Conservation (phyloP, 192 early-diverging fungal species). For the Entomortierella parvispora region DNA sequence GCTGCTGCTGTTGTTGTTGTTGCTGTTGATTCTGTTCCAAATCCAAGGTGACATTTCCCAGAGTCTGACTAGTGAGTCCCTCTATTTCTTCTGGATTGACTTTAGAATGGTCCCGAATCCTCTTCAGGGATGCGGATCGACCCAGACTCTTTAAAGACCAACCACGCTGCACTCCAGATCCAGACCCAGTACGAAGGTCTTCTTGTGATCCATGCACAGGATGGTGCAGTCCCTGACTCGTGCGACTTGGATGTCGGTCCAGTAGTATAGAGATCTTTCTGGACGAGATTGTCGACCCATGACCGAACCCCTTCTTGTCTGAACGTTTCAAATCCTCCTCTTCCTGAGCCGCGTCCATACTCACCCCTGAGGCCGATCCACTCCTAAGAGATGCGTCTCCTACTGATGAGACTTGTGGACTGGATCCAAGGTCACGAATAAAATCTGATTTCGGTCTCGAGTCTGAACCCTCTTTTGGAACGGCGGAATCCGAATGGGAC, state of each 20-base stretch:
- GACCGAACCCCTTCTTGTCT: too few relatives aligned
- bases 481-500: background rate
- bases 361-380: background rate
- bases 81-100: conserved; percentile 23
- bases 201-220: too few relatives aligned
- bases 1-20: background rate
- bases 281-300: too few relatives aligned
- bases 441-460: conserved; percentile 16
- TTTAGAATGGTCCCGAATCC: conserved; percentile 3
- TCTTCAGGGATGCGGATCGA: conserved; percentile 9
- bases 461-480: background rate
- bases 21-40: background rate
- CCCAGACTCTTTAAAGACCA: conserved; percentile 21
- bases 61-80: conserved; percentile 16
- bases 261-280: too few relatives aligned
- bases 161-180: conserved; percentile 7
- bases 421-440: conserved; percentile 35
- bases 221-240: too few relatives aligned
- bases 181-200: background rate
- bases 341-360: background rate
- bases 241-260: too few relatives aligned
- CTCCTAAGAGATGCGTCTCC: background rate
- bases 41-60: background rate
- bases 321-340: too few relatives aligned
- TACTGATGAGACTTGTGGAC: background rate